phyloP scores from a whole-genome alignment of 2,329 filamentous ascomycete species.

The Ceratocystis eucalypticola region DNA sequence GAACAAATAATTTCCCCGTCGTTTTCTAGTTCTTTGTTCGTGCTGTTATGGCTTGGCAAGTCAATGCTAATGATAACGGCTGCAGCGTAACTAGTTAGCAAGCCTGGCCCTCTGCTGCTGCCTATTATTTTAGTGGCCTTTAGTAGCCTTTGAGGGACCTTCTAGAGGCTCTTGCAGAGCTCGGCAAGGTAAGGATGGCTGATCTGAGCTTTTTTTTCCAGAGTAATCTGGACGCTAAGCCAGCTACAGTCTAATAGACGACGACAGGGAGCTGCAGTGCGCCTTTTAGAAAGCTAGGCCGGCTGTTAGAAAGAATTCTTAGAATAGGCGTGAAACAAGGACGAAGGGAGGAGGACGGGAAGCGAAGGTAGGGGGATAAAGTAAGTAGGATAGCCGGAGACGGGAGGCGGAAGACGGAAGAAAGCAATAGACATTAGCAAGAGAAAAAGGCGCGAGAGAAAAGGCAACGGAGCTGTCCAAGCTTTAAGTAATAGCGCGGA shows the following conservation, averaged over 20 bases:
- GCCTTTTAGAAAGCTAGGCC: background rate
- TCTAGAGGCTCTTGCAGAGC: background rate
- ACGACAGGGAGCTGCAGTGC: background rate
- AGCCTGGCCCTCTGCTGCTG: background rate
- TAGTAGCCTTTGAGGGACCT: background rate
- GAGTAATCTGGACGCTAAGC: background rate
- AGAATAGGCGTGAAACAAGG: conserved; percentile 1
- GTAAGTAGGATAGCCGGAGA: background rate
- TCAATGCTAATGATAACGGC: background rate
- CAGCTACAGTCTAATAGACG: background rate
- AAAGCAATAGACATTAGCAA: background rate
- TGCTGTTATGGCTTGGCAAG: background rate
- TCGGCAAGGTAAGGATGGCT: background rate
- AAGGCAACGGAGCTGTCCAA: background rate
- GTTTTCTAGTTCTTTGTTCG: too few species aligned
- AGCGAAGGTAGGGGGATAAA: background rate
- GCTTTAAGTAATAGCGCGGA: background rate
- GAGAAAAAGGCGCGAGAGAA: background rate
- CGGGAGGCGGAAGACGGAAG: background rate
- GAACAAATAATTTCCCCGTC: too few species aligned
- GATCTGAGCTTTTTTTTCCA: background rate
- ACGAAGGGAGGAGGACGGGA: background rate
- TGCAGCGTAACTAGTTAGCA: background rate
- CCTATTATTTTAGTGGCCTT: background rate
- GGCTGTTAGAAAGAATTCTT: background rate